These are phyloP conservation scores for Lolium multiflorum DNA, from an alignment of 176 grass and related monocot species.

Conservation along the genomic window DNA sequence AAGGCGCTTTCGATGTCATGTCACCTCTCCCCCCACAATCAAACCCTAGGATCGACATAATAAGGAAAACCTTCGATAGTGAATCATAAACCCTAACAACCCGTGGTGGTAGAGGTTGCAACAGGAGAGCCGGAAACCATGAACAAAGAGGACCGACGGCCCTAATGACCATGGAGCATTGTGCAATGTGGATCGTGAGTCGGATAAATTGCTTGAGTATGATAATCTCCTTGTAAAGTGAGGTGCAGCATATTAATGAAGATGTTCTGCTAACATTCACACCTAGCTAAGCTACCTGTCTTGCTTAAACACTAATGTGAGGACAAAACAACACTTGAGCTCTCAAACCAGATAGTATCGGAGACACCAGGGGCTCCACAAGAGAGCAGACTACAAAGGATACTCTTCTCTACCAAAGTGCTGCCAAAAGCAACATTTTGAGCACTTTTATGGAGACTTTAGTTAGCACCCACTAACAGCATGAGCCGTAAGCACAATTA, in stretches of 20 bases:
- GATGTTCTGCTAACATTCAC: neutral
- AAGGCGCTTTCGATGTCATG: neutral
- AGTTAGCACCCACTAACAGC: conserved; percentile 40
- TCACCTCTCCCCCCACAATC: neutral
- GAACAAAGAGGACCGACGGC: neutral
- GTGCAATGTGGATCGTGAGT: neutral
- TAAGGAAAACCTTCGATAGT: neutral
- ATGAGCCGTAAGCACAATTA: conserved; percentile 6
- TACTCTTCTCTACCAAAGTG: neutral
- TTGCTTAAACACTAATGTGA: neutral
- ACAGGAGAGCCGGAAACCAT: neutral
- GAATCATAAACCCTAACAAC: neutral
- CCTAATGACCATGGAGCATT: neutral
- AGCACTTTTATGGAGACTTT: conserved; percentile 46
- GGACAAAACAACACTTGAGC: neutral
- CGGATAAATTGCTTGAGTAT: neutral
- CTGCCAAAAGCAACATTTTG: conserved; percentile 55
- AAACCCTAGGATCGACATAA: neutral
- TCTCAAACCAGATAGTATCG: conserved; percentile 21
- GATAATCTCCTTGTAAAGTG: neutral
- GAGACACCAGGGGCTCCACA: conserved; percentile 38
- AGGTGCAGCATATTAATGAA: neutral
- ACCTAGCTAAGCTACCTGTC: neutral
- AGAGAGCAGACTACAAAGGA: conserved; percentile 36
- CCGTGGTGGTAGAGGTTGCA: neutral